phyloP scores from a whole-genome alignment of 805 yeast genomes.

The Lipomyces sp. region DNA sequence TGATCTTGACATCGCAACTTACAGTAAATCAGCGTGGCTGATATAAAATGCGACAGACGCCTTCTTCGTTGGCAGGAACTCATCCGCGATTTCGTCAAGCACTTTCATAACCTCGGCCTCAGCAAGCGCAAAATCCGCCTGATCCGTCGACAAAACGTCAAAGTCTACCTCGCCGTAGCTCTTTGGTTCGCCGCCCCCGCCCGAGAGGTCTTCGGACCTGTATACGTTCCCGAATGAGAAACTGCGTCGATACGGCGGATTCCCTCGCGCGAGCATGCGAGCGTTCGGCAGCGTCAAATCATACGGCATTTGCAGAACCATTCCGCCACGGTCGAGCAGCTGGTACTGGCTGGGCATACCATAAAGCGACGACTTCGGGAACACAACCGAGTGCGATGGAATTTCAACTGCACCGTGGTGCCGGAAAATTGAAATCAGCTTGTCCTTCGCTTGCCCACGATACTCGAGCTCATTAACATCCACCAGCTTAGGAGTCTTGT shows the following conservation, averaged over 20 bases:
- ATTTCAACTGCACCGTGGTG: constrained; percentile 87
- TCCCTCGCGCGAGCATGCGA: constrained; percentile 67
- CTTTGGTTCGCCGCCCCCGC: constrained; percentile 47
- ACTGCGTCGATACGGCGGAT: constrained; percentile 53
- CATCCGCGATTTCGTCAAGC: constrained; percentile 67
- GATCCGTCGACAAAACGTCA: constrained; percentile 64
- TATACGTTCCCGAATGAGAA: constrained; percentile 79
- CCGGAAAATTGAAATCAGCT: constrained; percentile 60
- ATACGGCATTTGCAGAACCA: constrained; percentile 82
- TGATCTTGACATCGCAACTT: constrained; percentile 39
- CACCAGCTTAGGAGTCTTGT: constrained; percentile 38
- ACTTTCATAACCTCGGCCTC: constrained; percentile 90
- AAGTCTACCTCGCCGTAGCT: constrained; percentile 78
- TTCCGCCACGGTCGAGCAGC: constrained; percentile 79
- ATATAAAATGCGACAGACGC: constrained; percentile 58
- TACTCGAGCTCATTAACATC: constrained; percentile 51
- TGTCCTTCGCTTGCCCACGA: constrained; percentile 57
- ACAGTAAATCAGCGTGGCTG: constrained; percentile 78
- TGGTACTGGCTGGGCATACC: constrained; percentile 55
- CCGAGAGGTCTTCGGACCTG: constrained; percentile 41
- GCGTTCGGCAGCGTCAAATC: constrained; percentile 91
- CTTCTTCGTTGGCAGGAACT: constrained; percentile 56
- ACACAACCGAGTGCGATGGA: constrained; percentile 58
- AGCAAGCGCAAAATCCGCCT: constrained; percentile 49
- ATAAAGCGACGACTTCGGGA: constrained; percentile 77